Evolutionary conservation across 1,284 basidiomycete species (phyloP), one percentile per base, ranked within the genome.

Genomic region (Leucoagaricus sp.): DNA sequence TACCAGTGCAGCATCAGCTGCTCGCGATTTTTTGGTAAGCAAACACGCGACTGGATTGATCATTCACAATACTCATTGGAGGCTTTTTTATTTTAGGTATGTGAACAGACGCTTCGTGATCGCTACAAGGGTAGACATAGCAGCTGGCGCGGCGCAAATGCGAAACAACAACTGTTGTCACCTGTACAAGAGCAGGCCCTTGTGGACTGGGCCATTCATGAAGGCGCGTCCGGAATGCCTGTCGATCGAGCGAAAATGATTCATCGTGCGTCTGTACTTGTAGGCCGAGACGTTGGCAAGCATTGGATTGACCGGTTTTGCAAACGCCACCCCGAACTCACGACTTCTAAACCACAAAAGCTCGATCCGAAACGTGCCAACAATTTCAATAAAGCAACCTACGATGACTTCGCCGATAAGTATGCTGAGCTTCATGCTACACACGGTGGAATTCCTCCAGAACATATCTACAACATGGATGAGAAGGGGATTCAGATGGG

Each of bases 401-500:
- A 58, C n/a, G 17, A 34, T 6, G 52, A 60, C 33, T 60, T 49
- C 28, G 64, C 63, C 41, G 52, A 60, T 5, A 45, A 57, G 26
- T 38, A 56, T 25, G 31, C 26, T 4, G 31, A 42, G 0, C 17
- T 65, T 6, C 10, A 58, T 23, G 17, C 17, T 2, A 12, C 33
- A 3, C 60, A 55, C 52, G 53, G 44, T 4, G 47, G 47, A 23
- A 61, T 65, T 5, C 65, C 64, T 12, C 55, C 61, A 25, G 56
- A 58, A 36, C 63, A 67, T n/a, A 52, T 62, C 9, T 67, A 53
- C 33, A 67, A 65, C 34, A 62, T 65, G 62, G 65, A 66, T 53
- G 63, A 67, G 49, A 67, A 64, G 47, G 65, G 62, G 1, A 61
- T 64, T 29, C 65, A 65, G 59, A 46, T 64, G 38, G 65, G 63